Conservation (phyloP, 2,329 filamentous ascomycete genomes). For the Alternaria burnsii region DNA sequence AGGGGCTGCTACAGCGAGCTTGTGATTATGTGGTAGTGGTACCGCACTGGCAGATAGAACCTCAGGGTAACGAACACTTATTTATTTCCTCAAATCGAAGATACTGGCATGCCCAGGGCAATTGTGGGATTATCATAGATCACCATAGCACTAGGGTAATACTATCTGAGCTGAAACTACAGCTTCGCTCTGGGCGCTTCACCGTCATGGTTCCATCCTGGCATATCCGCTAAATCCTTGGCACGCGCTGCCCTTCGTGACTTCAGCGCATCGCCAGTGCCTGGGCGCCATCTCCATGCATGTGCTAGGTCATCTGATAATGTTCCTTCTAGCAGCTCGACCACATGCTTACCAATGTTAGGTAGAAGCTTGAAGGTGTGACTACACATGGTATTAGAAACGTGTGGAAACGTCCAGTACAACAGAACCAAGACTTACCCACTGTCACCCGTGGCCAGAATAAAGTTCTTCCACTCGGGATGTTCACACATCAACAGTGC, state of each 20-base stretch:
- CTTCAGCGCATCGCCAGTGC: slow-evolving; percentile 54
- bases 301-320: slow-evolving; percentile 52
- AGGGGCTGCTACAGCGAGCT: neutral
- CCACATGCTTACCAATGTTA: slow-evolving; percentile 58
- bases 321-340: slow-evolving; percentile 55
- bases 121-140: neutral
- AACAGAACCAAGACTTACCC: slow-evolving; percentile 47
- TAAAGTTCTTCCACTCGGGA: slow-evolving; percentile 59
- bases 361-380: slow-evolving; percentile 59
- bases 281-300: slow-evolving; percentile 58
- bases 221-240: slow-evolving; percentile 58
- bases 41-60: neutral
- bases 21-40: neutral
- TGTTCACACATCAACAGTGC: slow-evolving; percentile 67
- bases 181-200: slow-evolving; percentile 14
- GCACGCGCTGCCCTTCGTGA: slow-evolving; percentile 53
- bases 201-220: slow-evolving; percentile 52
- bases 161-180: neutral
- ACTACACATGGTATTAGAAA: slow-evolving; percentile 31
- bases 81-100: neutral
- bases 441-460: slow-evolving; percentile 59
- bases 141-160: neutral
- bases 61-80: neutral
- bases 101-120: neutral
- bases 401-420: neutral